These are phyloP conservation scores for Alternaria brassicae DNA, from an alignment of 2,329 filamentous ascomycete genomes.

Conservation along the genomic window DNA sequence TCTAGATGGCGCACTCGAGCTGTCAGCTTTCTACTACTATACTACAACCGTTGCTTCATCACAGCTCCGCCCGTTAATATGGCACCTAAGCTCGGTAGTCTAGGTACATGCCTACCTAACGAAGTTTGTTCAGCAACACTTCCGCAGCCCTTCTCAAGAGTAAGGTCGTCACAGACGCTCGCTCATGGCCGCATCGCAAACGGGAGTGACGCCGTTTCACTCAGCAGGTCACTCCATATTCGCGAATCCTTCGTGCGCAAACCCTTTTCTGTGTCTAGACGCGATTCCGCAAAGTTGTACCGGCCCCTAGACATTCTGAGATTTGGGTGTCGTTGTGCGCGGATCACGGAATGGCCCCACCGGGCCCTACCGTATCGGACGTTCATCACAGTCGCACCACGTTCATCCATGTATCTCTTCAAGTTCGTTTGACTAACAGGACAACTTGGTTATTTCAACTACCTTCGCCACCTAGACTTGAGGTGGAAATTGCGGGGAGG, in stretches of 20 bases:
- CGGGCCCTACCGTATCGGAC: not conserved
- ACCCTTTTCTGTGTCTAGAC: slow-evolving; percentile 1
- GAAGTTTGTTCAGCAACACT: slow-evolving; percentile 4
- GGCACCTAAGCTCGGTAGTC: not conserved
- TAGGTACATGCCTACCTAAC: slow-evolving; percentile 4
- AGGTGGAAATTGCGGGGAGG: slow-evolving; percentile 4
- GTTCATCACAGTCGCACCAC: slow-evolving; percentile 1
- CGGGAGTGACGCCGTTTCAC: slow-evolving; percentile 5
- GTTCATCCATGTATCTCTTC: not conserved
- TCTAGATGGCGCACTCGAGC: not conserved
- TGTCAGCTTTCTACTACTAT: slow-evolving; percentile 8
- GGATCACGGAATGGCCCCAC: slow-evolving; percentile 1
- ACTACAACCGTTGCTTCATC: slow-evolving; percentile 11
- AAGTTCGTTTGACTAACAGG: not conserved
- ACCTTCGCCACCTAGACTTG: not conserved
- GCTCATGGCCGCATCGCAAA: not conserved
- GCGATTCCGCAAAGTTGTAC: not conserved
- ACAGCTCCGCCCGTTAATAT: slow-evolving; percentile 6
- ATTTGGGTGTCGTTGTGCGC: not conserved
- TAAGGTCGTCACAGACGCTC: slow-evolving; percentile 2
- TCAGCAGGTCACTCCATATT: not conserved
- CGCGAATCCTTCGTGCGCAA: not conserved
- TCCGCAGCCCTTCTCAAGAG: not conserved
- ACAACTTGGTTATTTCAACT: slow-evolving; percentile 4
- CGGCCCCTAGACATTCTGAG: not conserved